Conservation (phyloP, 2,329 filamentous ascomycete species). For the Epichloe uncinata region DNA sequence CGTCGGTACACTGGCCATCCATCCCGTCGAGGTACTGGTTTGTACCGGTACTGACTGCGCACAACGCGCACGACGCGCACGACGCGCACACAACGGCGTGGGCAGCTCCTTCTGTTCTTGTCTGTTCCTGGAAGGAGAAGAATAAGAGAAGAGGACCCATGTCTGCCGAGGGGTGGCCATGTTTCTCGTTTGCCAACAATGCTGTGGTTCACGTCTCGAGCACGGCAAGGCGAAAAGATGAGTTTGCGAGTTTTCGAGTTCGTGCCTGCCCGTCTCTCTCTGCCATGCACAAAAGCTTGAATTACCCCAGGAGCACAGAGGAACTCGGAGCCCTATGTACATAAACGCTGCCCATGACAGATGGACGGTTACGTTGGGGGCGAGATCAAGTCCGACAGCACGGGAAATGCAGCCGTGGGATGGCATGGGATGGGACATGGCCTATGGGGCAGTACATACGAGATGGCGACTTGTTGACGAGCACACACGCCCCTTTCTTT, state of each 20-base stretch:
- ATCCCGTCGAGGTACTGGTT: background rate
- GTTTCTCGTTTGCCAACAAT: background rate
- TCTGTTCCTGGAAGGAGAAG: conserved; percentile 34
- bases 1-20: background rate
- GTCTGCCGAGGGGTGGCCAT: background rate
- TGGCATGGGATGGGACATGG: conserved; percentile 7
- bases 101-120: conserved; percentile 10
- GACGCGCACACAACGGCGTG: background rate
- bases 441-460: conserved; percentile 1
- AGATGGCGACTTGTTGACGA: background rate
- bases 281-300: conserved; percentile 1
- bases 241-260: background rate
- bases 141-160: background rate
- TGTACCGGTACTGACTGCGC: background rate
- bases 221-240: background rate
- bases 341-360: conserved; percentile 9
- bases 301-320: conserved; percentile 8
- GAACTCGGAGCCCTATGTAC: conserved; percentile 12
- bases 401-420: conserved; percentile 8
- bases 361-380: conserved; percentile 11
- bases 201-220: conserved; percentile 3
- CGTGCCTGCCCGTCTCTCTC: background rate
- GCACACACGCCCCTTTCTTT: conserved; percentile 1
- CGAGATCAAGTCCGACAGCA: conserved; percentile 11
- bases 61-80: background rate